Evolutionary conservation across 129 eudicot genomes (phyloP), one percentile per base, ranked within the genome.

Genomic region (Solidago caesia): DNA sequence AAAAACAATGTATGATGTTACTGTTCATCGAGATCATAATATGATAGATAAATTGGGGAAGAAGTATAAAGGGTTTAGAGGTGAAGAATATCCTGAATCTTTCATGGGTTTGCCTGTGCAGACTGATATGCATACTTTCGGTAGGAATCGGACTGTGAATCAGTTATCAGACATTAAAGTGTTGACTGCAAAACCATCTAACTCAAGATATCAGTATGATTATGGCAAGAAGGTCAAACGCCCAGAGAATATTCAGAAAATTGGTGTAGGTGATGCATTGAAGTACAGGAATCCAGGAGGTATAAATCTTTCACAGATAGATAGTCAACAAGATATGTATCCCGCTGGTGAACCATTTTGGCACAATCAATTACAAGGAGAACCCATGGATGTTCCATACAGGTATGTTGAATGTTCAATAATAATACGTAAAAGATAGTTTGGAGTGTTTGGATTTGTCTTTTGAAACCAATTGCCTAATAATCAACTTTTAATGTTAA

Each of bases 101-200:
- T 80, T 77, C 51, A 82, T 71, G 78, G 83, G 85, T 44, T 53
- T 78, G 25, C 83, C 87, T 44, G 70, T 73, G 52, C 86, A 76
- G 71, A 83, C 75, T 42, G 92, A 86, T 71, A 60, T 74, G 42
- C 76, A 76, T 67, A 73, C 82, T 57, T 81, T 76, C 73, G 87
- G 90, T 70, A 84, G 87, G 70, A 85, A 88, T 70, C 74, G 81
- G 82, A 56, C 81, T 14, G 88, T 91, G 52, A 91, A 89, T 79
- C 86, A 87, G 78, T 75, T 95, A 58, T 91, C 99, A 16, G 99
- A 91, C 65, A 91, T 91, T 59, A 83, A 82, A 79, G 84, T 91
- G 51, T 81, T 95, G 60, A 88, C 97, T 76, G 73, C 99, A 61
- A 95, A 84, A 73, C 99, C 97, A 47, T 73, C 91, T 60, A 82